Base-by-base conservation (phyloP, 768 basidiomycete species). In the Lyophyllum decastes region DNA sequence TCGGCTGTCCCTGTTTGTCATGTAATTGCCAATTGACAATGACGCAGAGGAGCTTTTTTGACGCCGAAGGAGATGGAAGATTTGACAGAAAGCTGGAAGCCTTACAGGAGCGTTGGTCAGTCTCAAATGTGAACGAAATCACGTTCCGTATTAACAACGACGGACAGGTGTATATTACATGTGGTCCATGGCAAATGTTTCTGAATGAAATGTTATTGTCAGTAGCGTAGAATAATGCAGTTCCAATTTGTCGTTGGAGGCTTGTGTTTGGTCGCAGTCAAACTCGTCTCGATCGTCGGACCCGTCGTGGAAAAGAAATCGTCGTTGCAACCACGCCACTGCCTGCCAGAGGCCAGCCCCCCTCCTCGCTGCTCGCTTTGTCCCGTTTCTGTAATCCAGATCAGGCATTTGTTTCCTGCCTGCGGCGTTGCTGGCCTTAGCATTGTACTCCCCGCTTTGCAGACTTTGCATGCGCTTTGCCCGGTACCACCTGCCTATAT, bases 31-130 rank as follows among this genome's bases (percentile, higher is more conserved):
- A 59, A 33, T 61, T 65, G 19, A 61, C 58, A 43, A 22, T 48
- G 40, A 8, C 52, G n/a, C 67, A 89, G 89, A 73, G 88, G 88
- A 7, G 84, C 85, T 22, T 68, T 94, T 58, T 75, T 95, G 61
- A 90, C 90, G 2, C 90, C 92, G 6, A 74, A 82, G 49, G 92
- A 95, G 72, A 94, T 94, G 92, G 83, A 87, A 58, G 81, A 78
- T 24, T 70, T 95, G 58, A 92, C 92, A 2, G 83, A 83, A 50
- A 64, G 73, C 26, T 95, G 94, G 94, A 82, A 76, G 63, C 94
- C 94, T 4, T 95, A 91, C 67, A 76, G 92, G 63, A 92, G 89
- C 65, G 59, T 95, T 27, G 93, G 90, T 89, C 64, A 57, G 82
- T 70, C 14, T 48, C 6, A 7, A 2, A 0, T 26, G n/a, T 19